Percentiles rank a stretch among this genome's conserved stretches.
phyloP scores from a whole-genome alignment of 176 grass and related monocot genomes.

The Ananas comosus region DNA sequence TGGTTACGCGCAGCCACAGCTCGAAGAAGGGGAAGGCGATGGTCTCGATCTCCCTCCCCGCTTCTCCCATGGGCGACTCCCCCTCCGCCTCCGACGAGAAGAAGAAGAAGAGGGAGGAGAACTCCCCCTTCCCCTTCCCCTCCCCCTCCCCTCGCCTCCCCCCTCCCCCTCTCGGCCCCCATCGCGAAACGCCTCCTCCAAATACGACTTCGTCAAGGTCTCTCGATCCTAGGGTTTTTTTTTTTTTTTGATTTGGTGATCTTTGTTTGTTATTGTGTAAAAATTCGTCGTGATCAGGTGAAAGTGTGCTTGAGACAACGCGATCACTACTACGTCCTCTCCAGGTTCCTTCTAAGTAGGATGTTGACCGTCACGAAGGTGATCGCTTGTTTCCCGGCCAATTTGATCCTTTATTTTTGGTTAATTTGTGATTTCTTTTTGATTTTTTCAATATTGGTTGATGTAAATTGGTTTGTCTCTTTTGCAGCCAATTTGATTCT shows the following conservation, averaged over 20 bases:
- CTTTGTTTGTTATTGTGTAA: neutral
- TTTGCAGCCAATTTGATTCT: too few species aligned
- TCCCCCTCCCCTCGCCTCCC: slow-evolving; percentile 39
- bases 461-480: neutral
- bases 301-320: slow-evolving; percentile 98
- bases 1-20: neutral
- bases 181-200: slow-evolving; percentile 82
- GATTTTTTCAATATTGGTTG: neutral
- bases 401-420: neutral
- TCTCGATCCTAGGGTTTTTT: neutral
- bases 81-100: neutral
- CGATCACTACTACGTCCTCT: slow-evolving; percentile 96
- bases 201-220: slow-evolving; percentile 98
- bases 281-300: slow-evolving; percentile 27
- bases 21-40: slow-evolving; percentile 3
- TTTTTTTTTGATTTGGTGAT: neutral
- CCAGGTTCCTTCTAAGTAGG: slow-evolving; percentile 89
- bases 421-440: neutral
- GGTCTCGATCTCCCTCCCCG: neutral
- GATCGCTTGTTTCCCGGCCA: neutral
- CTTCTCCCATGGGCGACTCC: slow-evolving; percentile 2
- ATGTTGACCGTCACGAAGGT: slow-evolving; percentile 99
- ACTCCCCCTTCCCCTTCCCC: slow-evolving; percentile 9
- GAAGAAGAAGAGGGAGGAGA: neutral
- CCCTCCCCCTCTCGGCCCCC: slow-evolving; percentile 31